Evolutionary conservation across 2,329 filamentous ascomycete genomes (phyloP), one percentile per base, ranked within the genome.

Genomic region (Exophiala alcalophila): DNA sequence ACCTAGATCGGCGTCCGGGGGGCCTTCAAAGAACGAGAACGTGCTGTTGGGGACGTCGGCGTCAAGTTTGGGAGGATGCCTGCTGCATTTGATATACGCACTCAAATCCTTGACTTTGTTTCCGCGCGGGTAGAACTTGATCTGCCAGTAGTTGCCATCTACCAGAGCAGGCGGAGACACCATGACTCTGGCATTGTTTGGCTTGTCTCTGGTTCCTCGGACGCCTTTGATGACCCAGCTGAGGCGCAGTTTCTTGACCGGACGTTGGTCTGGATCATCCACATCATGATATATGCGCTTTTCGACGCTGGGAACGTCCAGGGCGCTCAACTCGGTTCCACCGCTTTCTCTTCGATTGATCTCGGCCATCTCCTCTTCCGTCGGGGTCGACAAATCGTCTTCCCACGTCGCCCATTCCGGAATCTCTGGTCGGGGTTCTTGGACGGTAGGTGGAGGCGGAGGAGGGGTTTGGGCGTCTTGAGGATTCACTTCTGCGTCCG

Each of bases 81-180:
- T 70, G n/a, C 77, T 72, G 57, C 77, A 80, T 57, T 81, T 78
- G 24, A 83, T 63, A 53, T 81, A 83, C 16, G 80, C 67, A 51
- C 77, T 80, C 38, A 81, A 58, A 21, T 75, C 75, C 26, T 73
- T 70, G 2, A 74, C 72, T 50, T 75, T 72, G 55, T 81, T 80
- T 14, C 79, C 79, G 30, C 71, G 71, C 2, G 79, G 79, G 52
- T 78, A 81, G 57, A 81, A 77, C 59, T 82, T 82, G 65, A 83
- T 76, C 41, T 74, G 77, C 78, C 78, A 83, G 57, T 80, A 78
- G 48, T 76, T 73, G 14, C 76, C 78, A 14, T 76, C 79, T 43
- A 82, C 66, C 18, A 63, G 70, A 8, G 77, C 73, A 4, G 70
- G 58, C 0, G 71, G 74, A 4, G 79, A 82, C 20, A 72, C 73